These are phyloP conservation scores for Babesia ovis DNA, from an alignment of 169 alveolate species.

Conservation along the genomic window DNA sequence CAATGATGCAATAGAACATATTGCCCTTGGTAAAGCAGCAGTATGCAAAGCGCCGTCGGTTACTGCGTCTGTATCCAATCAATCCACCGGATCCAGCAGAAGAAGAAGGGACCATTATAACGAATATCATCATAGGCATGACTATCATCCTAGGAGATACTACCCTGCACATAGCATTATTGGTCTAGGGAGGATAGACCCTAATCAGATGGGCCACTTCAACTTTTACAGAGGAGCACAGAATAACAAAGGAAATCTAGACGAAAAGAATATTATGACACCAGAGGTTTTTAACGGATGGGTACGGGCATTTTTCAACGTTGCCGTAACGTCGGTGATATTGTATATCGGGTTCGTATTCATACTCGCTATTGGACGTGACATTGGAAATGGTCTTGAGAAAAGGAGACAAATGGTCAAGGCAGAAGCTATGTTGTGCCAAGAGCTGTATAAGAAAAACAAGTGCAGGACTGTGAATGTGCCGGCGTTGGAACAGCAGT, in stretches of 20 bases:
- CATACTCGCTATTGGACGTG: constrained; percentile 42
- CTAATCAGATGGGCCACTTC: constrained; percentile 9
- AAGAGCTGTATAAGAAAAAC: constrained; percentile 52
- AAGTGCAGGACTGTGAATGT: constrained; percentile 49
- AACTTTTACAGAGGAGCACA: background rate
- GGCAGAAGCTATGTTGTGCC: constrained; percentile 48
- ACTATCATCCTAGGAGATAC: background rate
- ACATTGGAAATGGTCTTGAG: constrained; percentile 42
- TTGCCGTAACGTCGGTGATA: constrained; percentile 29
- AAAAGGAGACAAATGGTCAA: constrained; percentile 43
- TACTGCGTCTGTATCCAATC: constrained; percentile 12
- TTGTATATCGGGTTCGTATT: constrained; percentile 34
- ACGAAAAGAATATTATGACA: constrained; percentile 9
- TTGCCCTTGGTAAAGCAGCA: background rate
- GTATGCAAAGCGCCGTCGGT: constrained; percentile 7
- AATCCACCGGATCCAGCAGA: background rate
- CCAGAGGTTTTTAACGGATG: constrained; percentile 58
- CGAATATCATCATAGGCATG: constrained; percentile 1
- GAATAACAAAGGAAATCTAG: background rate
- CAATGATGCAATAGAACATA: constrained; percentile 18
- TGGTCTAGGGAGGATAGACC: constrained; percentile 31
- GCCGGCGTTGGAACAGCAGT: constrained; percentile 64
- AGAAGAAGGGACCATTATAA: constrained; percentile 7
- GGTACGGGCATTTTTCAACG: constrained; percentile 61
- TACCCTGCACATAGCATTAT: background rate